phyloP scores from a whole-genome alignment of 2,329 filamentous ascomycete species.

The Penicillium sp. region DNA sequence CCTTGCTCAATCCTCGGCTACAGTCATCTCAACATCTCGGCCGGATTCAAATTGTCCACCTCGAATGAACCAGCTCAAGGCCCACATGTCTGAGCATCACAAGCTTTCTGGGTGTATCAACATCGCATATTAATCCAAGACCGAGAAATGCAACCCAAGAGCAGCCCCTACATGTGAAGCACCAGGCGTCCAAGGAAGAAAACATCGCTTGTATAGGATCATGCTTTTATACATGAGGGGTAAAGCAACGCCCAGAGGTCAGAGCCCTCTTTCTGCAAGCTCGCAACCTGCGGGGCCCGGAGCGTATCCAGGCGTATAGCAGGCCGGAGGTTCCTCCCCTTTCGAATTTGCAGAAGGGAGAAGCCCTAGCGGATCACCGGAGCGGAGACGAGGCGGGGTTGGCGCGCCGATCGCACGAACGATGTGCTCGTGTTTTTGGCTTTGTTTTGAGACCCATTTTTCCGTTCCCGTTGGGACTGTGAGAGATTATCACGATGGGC shows the following conservation, averaged over 20 bases:
- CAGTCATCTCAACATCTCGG: too few relatives aligned
- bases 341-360: background rate
- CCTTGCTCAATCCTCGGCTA: too few relatives aligned
- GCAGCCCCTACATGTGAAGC: background rate
- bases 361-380: background rate
- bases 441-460: background rate
- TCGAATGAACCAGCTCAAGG: too few relatives aligned
- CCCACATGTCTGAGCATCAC: background rate
- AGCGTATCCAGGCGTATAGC: background rate
- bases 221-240: background rate
- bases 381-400: slow-evolving; percentile 1
- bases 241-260: background rate
- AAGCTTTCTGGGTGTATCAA: background rate
- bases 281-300: background rate
- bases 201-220: background rate
- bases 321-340: background rate
- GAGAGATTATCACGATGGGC: background rate
- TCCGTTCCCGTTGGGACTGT: background rate
- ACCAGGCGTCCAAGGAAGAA: background rate
- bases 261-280: background rate
- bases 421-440: background rate
- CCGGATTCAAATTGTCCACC: too few relatives aligned
- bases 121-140: background rate
- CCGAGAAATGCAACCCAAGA: background rate
- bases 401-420: slow-evolving; percentile 2